phyloP scores from a whole-genome alignment of 2,329 filamentous ascomycete genomes.

The Ceratocystis smalleyi region DNA sequence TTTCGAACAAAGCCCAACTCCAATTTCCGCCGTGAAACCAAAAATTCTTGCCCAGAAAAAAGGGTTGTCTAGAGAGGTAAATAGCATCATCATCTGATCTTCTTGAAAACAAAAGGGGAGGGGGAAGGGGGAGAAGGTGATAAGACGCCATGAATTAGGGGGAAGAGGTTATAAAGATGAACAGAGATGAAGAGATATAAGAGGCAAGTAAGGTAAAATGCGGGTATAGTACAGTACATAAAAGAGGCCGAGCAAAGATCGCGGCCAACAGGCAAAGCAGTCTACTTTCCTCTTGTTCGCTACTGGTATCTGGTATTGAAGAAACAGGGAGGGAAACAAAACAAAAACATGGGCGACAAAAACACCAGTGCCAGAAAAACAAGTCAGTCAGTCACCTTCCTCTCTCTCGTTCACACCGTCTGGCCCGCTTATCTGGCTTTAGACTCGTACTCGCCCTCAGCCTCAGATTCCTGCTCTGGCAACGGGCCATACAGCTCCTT shows the following conservation, averaged over 20 bases:
- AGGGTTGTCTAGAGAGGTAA: background rate
- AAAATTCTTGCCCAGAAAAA: background rate
- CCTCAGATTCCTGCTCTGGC: conserved; percentile 6
- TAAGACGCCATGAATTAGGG: background rate
- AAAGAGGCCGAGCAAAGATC: background rate
- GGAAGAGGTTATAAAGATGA: background rate
- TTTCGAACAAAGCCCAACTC: background rate
- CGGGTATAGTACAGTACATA: background rate
- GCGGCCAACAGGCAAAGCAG: background rate
- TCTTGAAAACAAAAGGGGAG: too few species aligned
- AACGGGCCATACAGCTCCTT: conserved; percentile 38
- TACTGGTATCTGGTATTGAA: background rate
- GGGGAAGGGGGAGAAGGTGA: background rate
- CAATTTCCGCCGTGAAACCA: background rate
- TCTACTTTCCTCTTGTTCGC: background rate
- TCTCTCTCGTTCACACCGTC: too few species aligned
- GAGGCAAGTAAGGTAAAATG: background rate
- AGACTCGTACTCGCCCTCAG: background rate
- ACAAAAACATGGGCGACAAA: background rate
- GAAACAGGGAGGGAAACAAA: background rate
- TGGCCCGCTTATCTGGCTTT: background rate
- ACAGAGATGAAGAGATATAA: background rate
- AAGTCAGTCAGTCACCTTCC: background rate
- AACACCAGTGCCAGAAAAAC: background rate
- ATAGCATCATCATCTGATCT: background rate